phyloP scores from a whole-genome alignment of 2,329 filamentous ascomycete genomes.

The Botrytis aclada region DNA sequence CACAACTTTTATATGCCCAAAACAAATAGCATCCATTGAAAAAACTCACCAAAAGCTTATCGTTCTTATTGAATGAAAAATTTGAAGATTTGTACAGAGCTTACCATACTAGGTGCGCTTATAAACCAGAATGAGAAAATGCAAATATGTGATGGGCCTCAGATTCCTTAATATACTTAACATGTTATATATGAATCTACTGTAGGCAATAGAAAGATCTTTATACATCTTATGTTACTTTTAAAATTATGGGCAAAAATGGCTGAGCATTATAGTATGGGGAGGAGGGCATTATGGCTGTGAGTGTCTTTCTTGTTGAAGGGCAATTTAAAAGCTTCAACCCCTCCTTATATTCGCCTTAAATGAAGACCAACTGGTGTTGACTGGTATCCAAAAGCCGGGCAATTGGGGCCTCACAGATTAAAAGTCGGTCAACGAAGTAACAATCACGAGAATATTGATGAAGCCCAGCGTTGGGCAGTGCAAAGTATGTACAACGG shows the following conservation, averaged over 20 bases:
- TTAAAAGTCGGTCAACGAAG: neutral
- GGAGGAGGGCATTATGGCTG: neutral
- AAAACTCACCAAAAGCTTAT: neutral
- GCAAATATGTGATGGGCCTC: neutral
- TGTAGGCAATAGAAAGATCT: neutral
- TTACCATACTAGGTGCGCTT: neutral
- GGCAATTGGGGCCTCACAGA: neutral
- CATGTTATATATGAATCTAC: neutral
- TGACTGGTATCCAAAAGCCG: neutral
- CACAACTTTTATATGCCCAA: neutral
- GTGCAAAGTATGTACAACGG: neutral
- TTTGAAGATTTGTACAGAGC: neutral
- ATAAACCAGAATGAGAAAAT: neutral
- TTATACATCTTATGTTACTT: neutral
- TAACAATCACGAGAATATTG: neutral
- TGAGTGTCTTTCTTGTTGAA: neutral
- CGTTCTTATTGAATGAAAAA: neutral
- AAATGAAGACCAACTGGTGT: neutral
- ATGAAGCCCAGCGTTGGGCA: neutral
- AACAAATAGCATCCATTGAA: accelerated
- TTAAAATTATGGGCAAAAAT: neutral
- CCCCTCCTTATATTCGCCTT: neutral
- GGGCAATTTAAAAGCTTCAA: neutral
- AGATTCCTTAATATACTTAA: neutral
- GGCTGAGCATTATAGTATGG: neutral